Conservation (phyloP, 2,329 filamentous ascomycete species). For the Drechslerella coelobrocha region DNA sequence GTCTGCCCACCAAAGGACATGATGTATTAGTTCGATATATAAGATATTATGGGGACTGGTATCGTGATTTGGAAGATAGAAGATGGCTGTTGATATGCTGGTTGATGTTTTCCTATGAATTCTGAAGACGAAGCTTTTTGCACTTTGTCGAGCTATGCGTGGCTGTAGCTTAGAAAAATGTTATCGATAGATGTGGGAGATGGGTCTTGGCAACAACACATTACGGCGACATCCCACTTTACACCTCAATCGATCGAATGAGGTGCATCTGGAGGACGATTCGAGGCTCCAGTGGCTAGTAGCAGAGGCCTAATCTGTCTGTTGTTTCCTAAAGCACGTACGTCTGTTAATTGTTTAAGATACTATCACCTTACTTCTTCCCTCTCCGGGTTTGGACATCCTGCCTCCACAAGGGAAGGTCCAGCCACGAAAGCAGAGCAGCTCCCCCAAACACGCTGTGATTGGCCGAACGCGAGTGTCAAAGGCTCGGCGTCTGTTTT, state of each 20-base stretch:
- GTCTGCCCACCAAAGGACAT: constrained; percentile 99
- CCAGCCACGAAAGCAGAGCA: not conserved
- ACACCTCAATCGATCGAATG: too few relatives aligned
- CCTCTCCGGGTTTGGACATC: constrained; percentile 1
- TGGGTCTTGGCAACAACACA: constrained; percentile 44
- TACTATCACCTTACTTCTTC: not conserved
- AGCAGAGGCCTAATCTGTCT: not conserved
- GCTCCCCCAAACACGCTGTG: not conserved
- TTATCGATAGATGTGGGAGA: constrained; percentile 40
- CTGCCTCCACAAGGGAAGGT: too few relatives aligned
- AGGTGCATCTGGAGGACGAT: constrained; percentile 1
- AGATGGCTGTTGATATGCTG: not conserved
- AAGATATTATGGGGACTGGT: constrained; percentile 3
- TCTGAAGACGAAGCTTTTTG: constrained; percentile 37
- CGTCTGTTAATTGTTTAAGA: too few relatives aligned
- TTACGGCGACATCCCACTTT: constrained; percentile 43
- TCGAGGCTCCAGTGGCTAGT: not conserved
- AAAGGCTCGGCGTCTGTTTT: constrained; percentile 25
- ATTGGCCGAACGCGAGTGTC: constrained; percentile 19
- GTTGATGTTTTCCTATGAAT: not conserved
- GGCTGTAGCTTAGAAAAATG: constrained; percentile 47
- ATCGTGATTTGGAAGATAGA: not conserved
- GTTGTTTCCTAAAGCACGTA: not conserved
- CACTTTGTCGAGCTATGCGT: constrained; percentile 37
- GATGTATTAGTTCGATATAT: constrained; percentile 54